These are phyloP conservation scores for Colletotrichum sp. DNA, from an alignment of 2,329 filamentous ascomycete genomes.

Conservation along the genomic window DNA sequence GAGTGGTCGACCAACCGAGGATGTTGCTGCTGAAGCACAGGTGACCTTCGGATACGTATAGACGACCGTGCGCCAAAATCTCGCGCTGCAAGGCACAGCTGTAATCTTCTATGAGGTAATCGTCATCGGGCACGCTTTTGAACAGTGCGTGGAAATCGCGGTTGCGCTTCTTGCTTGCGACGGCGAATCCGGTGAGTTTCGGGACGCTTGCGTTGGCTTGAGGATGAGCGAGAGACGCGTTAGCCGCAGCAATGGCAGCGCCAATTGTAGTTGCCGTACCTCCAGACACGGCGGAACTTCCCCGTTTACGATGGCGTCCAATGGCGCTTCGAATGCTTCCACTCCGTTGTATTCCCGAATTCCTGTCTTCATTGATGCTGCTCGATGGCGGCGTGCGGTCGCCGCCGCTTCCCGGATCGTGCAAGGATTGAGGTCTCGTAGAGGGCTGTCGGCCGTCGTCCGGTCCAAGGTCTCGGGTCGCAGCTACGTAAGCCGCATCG, in stretches of 20 bases:
- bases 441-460: conserved; percentile 33
- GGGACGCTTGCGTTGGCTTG: conserved; percentile 63
- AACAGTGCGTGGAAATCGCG: conserved; percentile 93
- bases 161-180: conserved; percentile 95
- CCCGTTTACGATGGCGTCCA: conserved; percentile 72
- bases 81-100: conserved; percentile 95
- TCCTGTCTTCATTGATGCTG: conserved; percentile 69
- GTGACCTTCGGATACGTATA: conserved; percentile 97
- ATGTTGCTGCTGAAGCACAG: conserved; percentile 99
- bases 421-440: conserved; percentile 53
- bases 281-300: conserved; percentile 76
- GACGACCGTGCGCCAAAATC: conserved; percentile 88
- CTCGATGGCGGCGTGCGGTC: conserved; percentile 71
- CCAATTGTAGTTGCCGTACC: conserved; percentile 71
- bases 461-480: conserved; percentile 37
- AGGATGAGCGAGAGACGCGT: conserved; percentile 71
- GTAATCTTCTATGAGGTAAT: conserved; percentile 98
- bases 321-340: conserved; percentile 71
- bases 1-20: conserved; percentile 94
- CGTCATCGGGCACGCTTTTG: conserved; percentile 95
- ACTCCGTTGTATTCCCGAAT: conserved; percentile 60
- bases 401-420: conserved; percentile 54
- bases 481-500: conserved; percentile 38
- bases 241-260: conserved; percentile 72
- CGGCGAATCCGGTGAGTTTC: conserved; percentile 91